These are phyloP conservation scores for Ophiocordyceps sinensis DNA, from an alignment of 2,329 filamentous ascomycete species.

Conservation along the genomic window DNA sequence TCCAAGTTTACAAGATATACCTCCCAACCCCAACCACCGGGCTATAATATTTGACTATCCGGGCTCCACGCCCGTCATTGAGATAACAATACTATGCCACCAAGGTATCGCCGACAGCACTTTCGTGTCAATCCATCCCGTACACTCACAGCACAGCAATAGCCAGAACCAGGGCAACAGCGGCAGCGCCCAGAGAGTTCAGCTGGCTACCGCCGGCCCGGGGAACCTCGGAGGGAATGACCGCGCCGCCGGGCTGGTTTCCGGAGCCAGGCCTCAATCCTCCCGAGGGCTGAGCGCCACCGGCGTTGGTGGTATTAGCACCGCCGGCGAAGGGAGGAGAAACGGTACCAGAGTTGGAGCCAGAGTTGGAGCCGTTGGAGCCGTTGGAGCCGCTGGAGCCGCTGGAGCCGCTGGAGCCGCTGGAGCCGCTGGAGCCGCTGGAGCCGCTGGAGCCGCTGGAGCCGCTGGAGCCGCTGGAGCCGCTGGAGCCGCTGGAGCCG, in stretches of 20 bases:
- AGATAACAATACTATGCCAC: not conserved
- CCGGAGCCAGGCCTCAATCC: not conserved
- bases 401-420: too few species aligned
- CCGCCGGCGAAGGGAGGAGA: not conserved
- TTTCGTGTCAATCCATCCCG: not conserved
- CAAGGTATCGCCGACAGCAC: not conserved
- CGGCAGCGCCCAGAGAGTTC: conserved; percentile 17
- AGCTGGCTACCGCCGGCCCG: conserved; percentile 9
- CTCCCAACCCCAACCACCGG: not conserved
- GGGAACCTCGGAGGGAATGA: not conserved
- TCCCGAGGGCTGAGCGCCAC: not conserved
- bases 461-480: too few species aligned
- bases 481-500: too few species aligned
- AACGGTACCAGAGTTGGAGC: not conserved
- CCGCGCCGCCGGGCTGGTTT: not conserved
- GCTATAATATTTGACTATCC: not conserved
- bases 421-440: too few species aligned
- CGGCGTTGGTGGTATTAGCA: not conserved
- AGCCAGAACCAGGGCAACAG: conserved; percentile 15
- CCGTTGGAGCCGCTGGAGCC: too few species aligned
- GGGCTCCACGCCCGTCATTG: not conserved
- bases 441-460: too few species aligned
- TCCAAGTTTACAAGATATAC: not conserved
- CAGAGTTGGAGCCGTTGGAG: not conserved
- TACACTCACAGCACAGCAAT: conserved; percentile 12